Percentiles rank a stretch among this genome's conserved stretches.
Conservation (phyloP, 345 rosid species). For the Trapa bicornis region DNA sequence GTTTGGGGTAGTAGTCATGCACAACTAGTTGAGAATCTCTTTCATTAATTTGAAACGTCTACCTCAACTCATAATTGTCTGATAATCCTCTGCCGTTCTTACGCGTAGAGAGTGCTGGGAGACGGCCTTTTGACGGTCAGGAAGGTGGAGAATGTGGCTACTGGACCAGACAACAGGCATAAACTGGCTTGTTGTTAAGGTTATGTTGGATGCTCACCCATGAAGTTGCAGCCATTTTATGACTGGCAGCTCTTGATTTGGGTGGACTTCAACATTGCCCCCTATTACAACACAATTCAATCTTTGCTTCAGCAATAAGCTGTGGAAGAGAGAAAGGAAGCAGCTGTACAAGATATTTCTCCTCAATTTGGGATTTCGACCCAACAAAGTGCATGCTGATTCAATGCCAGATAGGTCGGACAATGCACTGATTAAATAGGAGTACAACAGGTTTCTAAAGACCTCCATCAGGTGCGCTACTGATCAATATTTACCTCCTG, state of each 20-base stretch:
- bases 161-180: slow-evolving; percentile 84
- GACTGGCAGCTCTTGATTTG: background rate
- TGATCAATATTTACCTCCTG: background rate
- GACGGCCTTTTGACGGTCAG: slow-evolving; percentile 75
- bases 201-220: background rate
- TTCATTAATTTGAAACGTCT: background rate
- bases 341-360: too few relatives aligned
- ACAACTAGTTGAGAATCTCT: background rate
- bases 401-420: too few relatives aligned
- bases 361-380: background rate
- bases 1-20: slow-evolving; percentile 62
- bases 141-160: slow-evolving; percentile 91
- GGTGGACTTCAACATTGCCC: background rate
- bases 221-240: background rate
- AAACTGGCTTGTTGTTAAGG: slow-evolving; percentile 41
- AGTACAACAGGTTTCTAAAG: background rate
- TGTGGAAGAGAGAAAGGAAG: too few relatives aligned
- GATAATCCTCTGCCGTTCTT: background rate
- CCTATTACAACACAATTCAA: too few relatives aligned
- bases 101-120: slow-evolving; percentile 69
- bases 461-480: background rate
- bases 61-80: background rate
- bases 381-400: background rate
- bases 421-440: too few relatives aligned
- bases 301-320: too few relatives aligned